Base-by-base conservation (phyloP, 2,329 filamentous ascomycete genomes). In the Metarhizium album region DNA sequence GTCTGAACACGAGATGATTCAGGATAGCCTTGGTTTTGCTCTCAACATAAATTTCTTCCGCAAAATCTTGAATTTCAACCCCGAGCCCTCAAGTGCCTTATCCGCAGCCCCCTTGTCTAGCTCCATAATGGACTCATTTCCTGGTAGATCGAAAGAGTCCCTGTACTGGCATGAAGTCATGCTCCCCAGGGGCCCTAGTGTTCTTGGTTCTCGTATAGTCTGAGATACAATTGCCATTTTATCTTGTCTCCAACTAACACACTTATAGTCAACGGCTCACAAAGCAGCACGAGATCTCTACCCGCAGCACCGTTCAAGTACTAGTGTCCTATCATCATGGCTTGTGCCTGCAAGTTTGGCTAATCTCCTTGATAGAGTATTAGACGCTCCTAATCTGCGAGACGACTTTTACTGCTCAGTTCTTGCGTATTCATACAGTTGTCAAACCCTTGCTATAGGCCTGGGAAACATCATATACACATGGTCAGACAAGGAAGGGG, bases 371-470 rank as follows among this genome's bases (percentile, higher is more conserved):
- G 7, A 4, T 20, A 86, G 82, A 69, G 86, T 96, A 6, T 75
- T 98, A 4, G 89, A 96, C 68, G 91, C 91, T 8, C 90, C 90
- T 2, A 80, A 82, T 48, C 74, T 97, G n/a, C 82, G 89, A 51
- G 90, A 97, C 60, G 91, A 98, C 66, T 98, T 90, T 65, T 98
- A 98, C 65, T 96, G 90, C 68, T 93, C 90, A 0, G 76, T 90
- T 2, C 75, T 98, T 49, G 89, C 93, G 9, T 97, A 95, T 65
- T 95, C 86, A 0, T 67, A 77, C 40, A 86, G 80, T 7, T 79
- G 82, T 47, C 79, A 86, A 49, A 87, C 84, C 14, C 76, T 98
- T 16, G 91, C 89, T 18, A 87, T 97, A 18, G 91, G 88, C 0
- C 74, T 97, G 14, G 84, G 84, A 0, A 82, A 84, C 49, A 74